These are phyloP conservation scores for Claviceps cyperi DNA, from an alignment of 2,329 filamentous ascomycete species.

Conservation along the genomic window DNA sequence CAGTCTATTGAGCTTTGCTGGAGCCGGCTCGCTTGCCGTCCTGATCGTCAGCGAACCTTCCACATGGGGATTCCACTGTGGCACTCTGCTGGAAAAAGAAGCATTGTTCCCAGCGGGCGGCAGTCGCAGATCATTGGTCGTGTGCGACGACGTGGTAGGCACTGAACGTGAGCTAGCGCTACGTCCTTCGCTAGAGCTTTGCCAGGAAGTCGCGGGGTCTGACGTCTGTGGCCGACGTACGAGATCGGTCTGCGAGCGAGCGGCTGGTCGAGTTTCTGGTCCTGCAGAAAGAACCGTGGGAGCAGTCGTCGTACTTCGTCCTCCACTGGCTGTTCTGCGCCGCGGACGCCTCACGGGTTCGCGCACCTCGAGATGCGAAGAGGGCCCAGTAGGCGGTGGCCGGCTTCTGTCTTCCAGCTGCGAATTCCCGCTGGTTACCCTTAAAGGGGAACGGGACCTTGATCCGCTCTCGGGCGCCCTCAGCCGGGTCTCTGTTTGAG, in stretches of 20 bases:
- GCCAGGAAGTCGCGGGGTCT: constrained; percentile 23
- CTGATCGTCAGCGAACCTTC: constrained; percentile 1
- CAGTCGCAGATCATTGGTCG: constrained; percentile 11
- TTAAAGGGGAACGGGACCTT: constrained; percentile 28
- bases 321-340: constrained; percentile 37
- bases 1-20: constrained; percentile 11
- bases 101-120: constrained; percentile 12
- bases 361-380: constrained; percentile 17
- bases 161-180: constrained; percentile 25
- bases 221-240: constrained; percentile 26
- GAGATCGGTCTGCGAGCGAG: constrained; percentile 54
- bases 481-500: constrained; percentile 13
- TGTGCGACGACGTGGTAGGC: constrained; percentile 11
- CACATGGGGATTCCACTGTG: constrained; percentile 12
- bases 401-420: constrained; percentile 34
- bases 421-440: constrained; percentile 29
- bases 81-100: constrained; percentile 24
- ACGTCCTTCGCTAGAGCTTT: constrained; percentile 27
- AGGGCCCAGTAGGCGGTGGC: constrained; percentile 25
- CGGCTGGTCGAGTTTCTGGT: constrained; percentile 32
- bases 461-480: constrained; percentile 15
- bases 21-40: constrained; percentile 9
- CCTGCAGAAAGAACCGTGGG: constrained; percentile 27
- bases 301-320: constrained; percentile 38
- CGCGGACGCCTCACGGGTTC: constrained; percentile 20